Conservation (phyloP, 2,329 filamentous ascomycete genomes). For the Aspergillus sp. region DNA sequence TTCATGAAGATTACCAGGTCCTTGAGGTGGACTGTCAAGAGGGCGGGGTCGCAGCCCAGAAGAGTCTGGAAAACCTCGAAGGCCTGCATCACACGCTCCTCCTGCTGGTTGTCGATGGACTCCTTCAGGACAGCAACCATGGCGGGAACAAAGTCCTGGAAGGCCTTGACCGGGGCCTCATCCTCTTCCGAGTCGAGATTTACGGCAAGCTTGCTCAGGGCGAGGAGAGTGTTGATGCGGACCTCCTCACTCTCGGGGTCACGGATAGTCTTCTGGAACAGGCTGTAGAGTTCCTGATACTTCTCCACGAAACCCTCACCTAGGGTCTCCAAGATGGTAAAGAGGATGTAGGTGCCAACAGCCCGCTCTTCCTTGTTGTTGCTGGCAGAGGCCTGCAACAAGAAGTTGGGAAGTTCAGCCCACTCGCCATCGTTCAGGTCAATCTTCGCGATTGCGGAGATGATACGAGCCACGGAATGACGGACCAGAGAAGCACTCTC, state of each 20-base stretch:
- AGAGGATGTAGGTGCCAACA: conserved; percentile 87
- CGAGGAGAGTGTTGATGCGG: conserved; percentile 86
- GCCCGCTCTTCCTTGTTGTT: conserved; percentile 71
- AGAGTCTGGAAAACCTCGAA: conserved; percentile 98
- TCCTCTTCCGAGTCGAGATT: conserved; percentile 84
- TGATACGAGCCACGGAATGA: conserved; percentile 79
- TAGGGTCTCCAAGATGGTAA: conserved; percentile 80
- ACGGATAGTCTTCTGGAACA: conserved; percentile 80
- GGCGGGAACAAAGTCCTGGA: conserved; percentile 72
- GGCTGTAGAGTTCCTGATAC: conserved; percentile 65
- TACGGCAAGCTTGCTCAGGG: conserved; percentile 78
- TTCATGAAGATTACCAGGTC: conserved; percentile 93
- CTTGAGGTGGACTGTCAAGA: conserved; percentile 77
- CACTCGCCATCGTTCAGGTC: conserved; percentile 85
- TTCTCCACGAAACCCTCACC: conserved; percentile 78
- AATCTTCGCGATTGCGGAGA: conserved; percentile 75
- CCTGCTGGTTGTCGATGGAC: conserved; percentile 68
- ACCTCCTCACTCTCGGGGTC: conserved; percentile 89
- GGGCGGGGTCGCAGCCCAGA: conserved; percentile 76
- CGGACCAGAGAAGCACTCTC: conserved; percentile 70
- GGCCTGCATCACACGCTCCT: conserved; percentile 78
- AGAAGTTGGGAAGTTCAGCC: conserved; percentile 67
- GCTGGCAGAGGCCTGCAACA: conserved; percentile 71
- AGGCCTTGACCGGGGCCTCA: conserved; percentile 58
- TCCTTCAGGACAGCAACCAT: conserved; percentile 88